These are phyloP conservation scores for Calonectria pseudoturangicola DNA, from an alignment of 2,329 filamentous ascomycete genomes.

Conservation along the genomic window DNA sequence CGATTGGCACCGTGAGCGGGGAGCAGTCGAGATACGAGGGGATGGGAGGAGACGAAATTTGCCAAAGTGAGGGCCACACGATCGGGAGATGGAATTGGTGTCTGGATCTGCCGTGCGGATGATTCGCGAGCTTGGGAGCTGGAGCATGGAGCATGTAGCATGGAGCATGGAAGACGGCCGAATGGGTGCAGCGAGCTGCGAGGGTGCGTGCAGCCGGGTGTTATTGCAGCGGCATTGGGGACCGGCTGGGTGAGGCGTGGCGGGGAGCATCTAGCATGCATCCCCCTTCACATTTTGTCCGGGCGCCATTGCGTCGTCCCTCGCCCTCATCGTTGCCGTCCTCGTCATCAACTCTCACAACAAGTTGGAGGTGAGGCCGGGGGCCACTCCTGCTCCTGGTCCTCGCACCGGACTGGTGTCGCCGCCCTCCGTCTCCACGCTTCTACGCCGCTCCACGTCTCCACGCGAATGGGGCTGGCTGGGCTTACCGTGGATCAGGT, in stretches of 20 bases:
- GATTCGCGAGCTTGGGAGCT: constrained; percentile 19
- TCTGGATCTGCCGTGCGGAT: constrained; percentile 31
- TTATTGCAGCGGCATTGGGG: not conserved
- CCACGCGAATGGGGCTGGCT: constrained; percentile 30
- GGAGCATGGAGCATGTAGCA: constrained; percentile 6
- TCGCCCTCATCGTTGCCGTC: constrained; percentile 1
- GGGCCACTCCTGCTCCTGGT: constrained; percentile 27
- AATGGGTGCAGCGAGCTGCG: constrained; percentile 16
- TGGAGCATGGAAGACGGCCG: constrained; percentile 12
- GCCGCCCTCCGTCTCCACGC: constrained; percentile 40
- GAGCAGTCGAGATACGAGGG: constrained; percentile 5
- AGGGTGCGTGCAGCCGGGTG: constrained; percentile 17
- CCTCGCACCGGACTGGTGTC: constrained; percentile 12
- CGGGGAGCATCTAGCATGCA: constrained; percentile 21
- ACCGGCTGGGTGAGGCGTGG: not conserved
- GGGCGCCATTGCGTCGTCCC: constrained; percentile 2
- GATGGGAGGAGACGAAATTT: constrained; percentile 22
- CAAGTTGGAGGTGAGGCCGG: constrained; percentile 24
- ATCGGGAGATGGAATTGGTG: constrained; percentile 23
- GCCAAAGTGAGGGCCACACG: constrained; percentile 25
- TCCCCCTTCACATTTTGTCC: not conserved
- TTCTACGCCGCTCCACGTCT: constrained; percentile 36
- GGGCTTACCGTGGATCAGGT: constrained; percentile 35
- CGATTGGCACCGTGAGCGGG: constrained; percentile 25
- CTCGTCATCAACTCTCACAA: constrained; percentile 25